Evolutionary conservation across 2,329 filamentous ascomycete species (phyloP), one percentile per base, ranked within the genome.

Genomic region (Xylaria sp.): DNA sequence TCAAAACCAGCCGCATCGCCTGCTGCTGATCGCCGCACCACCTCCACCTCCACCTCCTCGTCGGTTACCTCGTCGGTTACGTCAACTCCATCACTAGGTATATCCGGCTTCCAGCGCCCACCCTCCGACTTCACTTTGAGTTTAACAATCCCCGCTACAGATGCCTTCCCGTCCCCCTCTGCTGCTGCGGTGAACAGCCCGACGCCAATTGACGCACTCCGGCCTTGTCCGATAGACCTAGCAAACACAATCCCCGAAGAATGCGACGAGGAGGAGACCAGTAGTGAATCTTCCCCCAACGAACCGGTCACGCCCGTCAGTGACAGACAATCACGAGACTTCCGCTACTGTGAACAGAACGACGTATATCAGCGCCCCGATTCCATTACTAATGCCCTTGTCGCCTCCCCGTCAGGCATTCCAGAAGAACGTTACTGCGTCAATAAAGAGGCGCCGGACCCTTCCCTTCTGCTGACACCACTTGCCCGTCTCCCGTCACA

Each of bases 231-330:
- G 48, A 75, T 77, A 61, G 80, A 83, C 48, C 70, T 82, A 8
- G 72, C 75, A 59, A 76, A 73, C 57, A 76, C 81, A 50, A 84
- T 85, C 56, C 75, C 78, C 47, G 82, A 85, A 71, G 78, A 79
- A 66, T 78, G 78, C 68, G 82, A 82, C 71, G 84, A 86, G 66
- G 84, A 86, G 66, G 66, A 68, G 56, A 84, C 82, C 7, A 78
- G 81, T 58, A 85, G 79, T 69, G 83, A 86, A 63, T 68, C 65
- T 21, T 79, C 78, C 20, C 74, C 76, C 50, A 80, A 81, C 71
- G 84, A 87, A 60, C 84, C 84, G 41, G 75, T 84, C 53, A 87
- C 84, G 19, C 85, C 84, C 44, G 78, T 83, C 55, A 86, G 83
- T 63, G 75, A 74, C 63, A 77, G 79, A 57, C 78, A 81, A 64